Base-by-base conservation (phyloP, 2,329 filamentous ascomycete species). In the Aspergillus flavus region DNA sequence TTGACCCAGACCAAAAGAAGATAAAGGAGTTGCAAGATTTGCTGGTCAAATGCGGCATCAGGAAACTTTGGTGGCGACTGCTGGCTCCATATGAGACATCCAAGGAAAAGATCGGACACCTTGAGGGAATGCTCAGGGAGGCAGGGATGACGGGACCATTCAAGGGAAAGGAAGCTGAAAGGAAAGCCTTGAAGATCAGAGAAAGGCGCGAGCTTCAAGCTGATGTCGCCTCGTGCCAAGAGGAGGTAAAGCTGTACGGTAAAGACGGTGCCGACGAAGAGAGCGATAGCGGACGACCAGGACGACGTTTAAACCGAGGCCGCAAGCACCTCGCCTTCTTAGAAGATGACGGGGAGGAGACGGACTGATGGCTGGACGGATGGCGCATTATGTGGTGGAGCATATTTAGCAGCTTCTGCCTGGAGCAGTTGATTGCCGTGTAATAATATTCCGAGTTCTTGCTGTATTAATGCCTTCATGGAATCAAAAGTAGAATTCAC, bases 21-120 rank as follows among this genome's bases (percentile, higher is more conserved):
- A 91, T 97, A 74, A 98, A 97, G 78, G 91, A 89, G 56, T 83
- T 98, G 4, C 94, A 98, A 79, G 87, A 88, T 10, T 93, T 94
- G 78, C 85, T 99, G 7, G 80, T 90, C 53, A 97, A 97, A 78
- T 99, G 94, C 72, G 94, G 94, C 34, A 87, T 97, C 61, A 90
- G 93, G 59, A 98, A 97, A 75, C 86, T 97, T 65, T 99, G 95
- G 94, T 87, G 86, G 57, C 88, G 90, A 66, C 93, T 97, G 78
- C 84, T 99, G 32, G 92, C 92, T 75, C 83, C 88, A 60, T 93
- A 87, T 71, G 86, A 89, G 61, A 91, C 94, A 28, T 75, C 85
- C 4, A 90, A 88, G 64, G 92, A 87, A 57, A 97, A 97, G 82
- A 92, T 97, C 65, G 84, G 84, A 58, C 92, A 97, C 74, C 83